phyloP scores from a whole-genome alignment of 1,139 yeast species.

The Kurtzmaniella quercitrusa region DNA sequence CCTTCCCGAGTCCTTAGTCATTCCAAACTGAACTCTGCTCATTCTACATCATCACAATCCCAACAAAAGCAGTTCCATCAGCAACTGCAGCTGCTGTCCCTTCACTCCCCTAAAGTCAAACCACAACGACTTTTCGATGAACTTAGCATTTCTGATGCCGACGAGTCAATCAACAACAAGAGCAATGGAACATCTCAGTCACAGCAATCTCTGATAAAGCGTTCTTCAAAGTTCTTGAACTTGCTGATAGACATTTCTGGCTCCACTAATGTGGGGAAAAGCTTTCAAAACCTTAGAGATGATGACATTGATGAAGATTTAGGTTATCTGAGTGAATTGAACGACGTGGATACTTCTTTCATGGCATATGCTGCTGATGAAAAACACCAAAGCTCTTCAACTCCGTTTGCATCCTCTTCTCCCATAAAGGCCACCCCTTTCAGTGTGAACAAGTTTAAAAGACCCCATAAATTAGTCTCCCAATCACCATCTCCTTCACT shows the following conservation, averaged over 20 bases:
- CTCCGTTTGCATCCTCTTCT: conserved; percentile 3
- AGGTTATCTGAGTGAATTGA: conserved; percentile 18
- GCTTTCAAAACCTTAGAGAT: conserved; percentile 10
- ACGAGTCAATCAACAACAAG: conserved; percentile 5
- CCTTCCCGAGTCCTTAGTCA: conserved; percentile 16
- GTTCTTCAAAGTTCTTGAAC: conserved; percentile 46
- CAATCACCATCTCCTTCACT: conserved; percentile 45
- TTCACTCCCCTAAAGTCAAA: neutral
- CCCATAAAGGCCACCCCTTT: conserved; percentile 11
- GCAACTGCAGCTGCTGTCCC: neutral
- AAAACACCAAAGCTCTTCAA: conserved; percentile 13
- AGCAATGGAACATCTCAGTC: conserved; percentile 7
- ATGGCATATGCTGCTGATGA: conserved; percentile 10
- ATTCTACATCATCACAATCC: conserved; percentile 40
- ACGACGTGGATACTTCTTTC: conserved; percentile 24
- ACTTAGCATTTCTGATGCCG: conserved; percentile 5
- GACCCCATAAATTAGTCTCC: conserved; percentile 45
- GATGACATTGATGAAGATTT: neutral
- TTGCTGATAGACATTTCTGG: conserved; percentile 37
- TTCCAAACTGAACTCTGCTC: conserved; percentile 44
- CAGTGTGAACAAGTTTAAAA: conserved; percentile 35
- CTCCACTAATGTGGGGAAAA: conserved; percentile 1
- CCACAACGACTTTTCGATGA: conserved; percentile 1
- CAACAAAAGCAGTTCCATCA: conserved; percentile 21
- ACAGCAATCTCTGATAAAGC: conserved; percentile 30